These are phyloP conservation scores for Dactylellina sp. DNA, from an alignment of 2,329 filamentous ascomycete genomes.

Conservation along the genomic window DNA sequence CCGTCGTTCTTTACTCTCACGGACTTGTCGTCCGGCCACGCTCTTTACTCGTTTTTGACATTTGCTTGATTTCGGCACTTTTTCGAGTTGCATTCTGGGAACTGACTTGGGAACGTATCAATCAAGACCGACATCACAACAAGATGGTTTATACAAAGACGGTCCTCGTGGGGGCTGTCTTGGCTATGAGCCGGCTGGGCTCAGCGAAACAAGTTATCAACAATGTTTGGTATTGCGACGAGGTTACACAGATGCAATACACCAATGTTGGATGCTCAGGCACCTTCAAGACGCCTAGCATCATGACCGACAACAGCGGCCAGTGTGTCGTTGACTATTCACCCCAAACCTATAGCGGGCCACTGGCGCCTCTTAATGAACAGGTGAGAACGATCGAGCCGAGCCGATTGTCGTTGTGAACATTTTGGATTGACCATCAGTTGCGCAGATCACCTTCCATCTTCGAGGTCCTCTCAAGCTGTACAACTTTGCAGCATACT, in stretches of 20 bases:
- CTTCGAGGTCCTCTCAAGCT: slow-evolving; percentile 44
- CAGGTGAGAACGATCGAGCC: slow-evolving; percentile 16
- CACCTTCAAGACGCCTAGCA: slow-evolving; percentile 38
- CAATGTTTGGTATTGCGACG: slow-evolving; percentile 45
- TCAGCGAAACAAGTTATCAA: slow-evolving; percentile 44
- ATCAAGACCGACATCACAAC: slow-evolving; percentile 12
- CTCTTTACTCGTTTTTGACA: slow-evolving; percentile 43
- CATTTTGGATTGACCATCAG: background rate
- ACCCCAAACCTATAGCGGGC: slow-evolving; percentile 30
- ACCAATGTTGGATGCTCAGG: slow-evolving; percentile 48
- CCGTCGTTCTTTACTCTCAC: slow-evolving; percentile 48
- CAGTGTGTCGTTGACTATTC: slow-evolving; percentile 28
- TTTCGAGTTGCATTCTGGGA: slow-evolving; percentile 22
- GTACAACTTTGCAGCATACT: slow-evolving; percentile 52
- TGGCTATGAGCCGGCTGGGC: slow-evolving; percentile 44
- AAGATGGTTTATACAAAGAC: slow-evolving; percentile 46
- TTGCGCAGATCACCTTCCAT: slow-evolving; percentile 49
- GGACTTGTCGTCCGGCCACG: slow-evolving; percentile 50
- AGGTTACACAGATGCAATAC: slow-evolving; percentile 51
- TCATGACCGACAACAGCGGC: slow-evolving; percentile 31
- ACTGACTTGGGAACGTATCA: slow-evolving; percentile 27
- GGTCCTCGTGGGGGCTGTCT: slow-evolving; percentile 39
- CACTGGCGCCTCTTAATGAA: slow-evolving; percentile 48
- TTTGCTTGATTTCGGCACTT: slow-evolving; percentile 33
- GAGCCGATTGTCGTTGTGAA: background rate